phyloP scores from a whole-genome alignment of 306 rosid species.

The Prinsepia uniflora region DNA sequence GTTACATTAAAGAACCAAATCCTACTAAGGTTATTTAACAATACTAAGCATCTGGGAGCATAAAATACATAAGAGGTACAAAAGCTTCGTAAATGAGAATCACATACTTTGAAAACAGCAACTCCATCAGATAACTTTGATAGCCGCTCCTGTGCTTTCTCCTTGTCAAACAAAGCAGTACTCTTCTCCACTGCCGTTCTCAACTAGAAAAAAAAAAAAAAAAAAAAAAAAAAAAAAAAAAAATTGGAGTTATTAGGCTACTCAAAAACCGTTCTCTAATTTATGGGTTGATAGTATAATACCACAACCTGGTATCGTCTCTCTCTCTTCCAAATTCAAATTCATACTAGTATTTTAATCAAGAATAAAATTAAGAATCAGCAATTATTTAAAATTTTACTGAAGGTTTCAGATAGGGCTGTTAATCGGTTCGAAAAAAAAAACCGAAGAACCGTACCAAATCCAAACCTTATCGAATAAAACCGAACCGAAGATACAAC shows the following conservation, averaged over 20 bases:
- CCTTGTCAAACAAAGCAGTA: conserved; percentile 79
- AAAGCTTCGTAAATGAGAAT: conserved; percentile 15
- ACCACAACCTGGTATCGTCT: neutral
- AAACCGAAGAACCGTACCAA: too few species aligned
- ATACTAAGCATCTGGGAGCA: conserved; percentile 3
- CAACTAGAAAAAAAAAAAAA: conserved; percentile 47
- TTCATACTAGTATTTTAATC: neutral
- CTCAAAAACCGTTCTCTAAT: neutral
- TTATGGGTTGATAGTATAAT: neutral
- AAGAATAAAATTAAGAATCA: neutral
- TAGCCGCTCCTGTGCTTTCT: conserved; percentile 87
- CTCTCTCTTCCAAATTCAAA: neutral
- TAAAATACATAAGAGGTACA: neutral
- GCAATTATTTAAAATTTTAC: neutral
- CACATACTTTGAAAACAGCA: conserved; percentile 82
- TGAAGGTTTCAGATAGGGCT: too few species aligned
- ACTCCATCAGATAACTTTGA: conserved; percentile 94
- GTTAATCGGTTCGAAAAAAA: too few species aligned
- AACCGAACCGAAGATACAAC: too few species aligned
- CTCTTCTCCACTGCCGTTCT: conserved; percentile 67
- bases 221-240: too few species aligned
- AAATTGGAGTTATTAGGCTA: neutral
- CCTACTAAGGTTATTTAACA: too few species aligned
- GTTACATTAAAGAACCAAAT: too few species aligned
- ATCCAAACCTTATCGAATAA: too few species aligned